Base-by-base conservation (phyloP, 2,329 filamentous ascomycete genomes). In the Tolypocladium album region DNA sequence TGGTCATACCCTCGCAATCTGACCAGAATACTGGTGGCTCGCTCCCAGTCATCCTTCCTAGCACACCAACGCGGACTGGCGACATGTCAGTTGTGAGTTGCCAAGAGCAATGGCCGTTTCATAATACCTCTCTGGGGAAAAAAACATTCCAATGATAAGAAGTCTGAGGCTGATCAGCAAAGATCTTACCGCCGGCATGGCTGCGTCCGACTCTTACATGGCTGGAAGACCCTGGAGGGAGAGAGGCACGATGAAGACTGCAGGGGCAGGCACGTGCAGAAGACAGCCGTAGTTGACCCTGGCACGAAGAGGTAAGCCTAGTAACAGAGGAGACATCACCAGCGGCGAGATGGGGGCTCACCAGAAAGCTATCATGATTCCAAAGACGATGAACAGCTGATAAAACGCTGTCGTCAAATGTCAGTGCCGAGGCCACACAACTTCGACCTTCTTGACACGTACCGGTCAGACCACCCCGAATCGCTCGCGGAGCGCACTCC, bases 41-140 rank as follows among this genome's bases (percentile, higher is more conserved):
- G 76, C 61, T 89, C 86, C 85, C 85, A 88, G 63, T 85, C 79
- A 65, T 88, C 86, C 66, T 84, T 79, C 64, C 84, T 83, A 31
- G 86, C 87, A 31, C 87, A 80, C 82, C 83, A 89, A 64, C 87
- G 80, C 17, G 87, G 86, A 8, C 84, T 87, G 61, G 2, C 5
- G 12, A n/a, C 11, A 2, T 17, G 39, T 55, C 24, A 55, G 50
- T 4, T 3, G 20, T 22, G 31, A 36, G 15, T 1, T 12, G 31
- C 40, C 6, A 43, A 43, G 17, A n/a, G 2, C 20, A 20, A 34
- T 8, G 17, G 0, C 9, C 5, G 13, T 15, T 17, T 4, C 12
- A 22, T 4, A 22, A 22, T 64, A 73, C 73, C 73, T 76, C 64
- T 82, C 79, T 13, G 78, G 77, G 67, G 85, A 87, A 57, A 86